A percentile compares a stretch with the other conserved stretches of the same genome.
Conservation (phyloP, 2,329 filamentous ascomycete genomes). For the Colletotrichum chrysophilum region DNA sequence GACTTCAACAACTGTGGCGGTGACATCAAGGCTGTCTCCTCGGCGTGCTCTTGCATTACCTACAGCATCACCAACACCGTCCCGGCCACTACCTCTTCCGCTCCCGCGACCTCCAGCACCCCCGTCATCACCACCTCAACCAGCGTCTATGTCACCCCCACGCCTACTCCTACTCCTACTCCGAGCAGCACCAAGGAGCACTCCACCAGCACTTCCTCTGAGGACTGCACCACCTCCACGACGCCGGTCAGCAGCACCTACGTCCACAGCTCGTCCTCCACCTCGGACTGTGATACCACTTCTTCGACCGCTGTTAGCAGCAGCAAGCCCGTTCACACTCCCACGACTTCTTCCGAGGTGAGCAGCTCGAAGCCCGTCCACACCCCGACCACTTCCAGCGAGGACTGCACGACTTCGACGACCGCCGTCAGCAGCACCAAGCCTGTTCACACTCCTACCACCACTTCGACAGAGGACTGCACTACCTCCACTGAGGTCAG, state of each 20-base stretch:
- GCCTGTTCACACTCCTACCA: background rate
- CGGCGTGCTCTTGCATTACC: constrained; percentile 43
- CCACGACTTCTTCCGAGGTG: background rate
- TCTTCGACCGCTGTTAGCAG: background rate
- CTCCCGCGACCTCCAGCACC: background rate
- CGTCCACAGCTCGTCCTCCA: background rate
- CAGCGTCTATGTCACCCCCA: background rate
- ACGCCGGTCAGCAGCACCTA: constrained; percentile 1
- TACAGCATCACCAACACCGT: constrained; percentile 26
- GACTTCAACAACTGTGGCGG: constrained; percentile 34
- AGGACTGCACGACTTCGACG: background rate
- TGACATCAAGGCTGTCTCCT: constrained; percentile 27
- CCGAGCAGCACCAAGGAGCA: background rate
- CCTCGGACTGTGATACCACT: background rate
- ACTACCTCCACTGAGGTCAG: background rate
- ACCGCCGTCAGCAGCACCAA: background rate
- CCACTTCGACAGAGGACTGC: background rate
- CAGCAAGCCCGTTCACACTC: background rate
- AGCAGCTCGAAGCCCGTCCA: background rate
- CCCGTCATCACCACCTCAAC: background rate
- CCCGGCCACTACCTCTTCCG: background rate
- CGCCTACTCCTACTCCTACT: background rate
- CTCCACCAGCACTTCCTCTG: background rate
- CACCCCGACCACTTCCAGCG: background rate
- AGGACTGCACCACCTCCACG: background rate